Base-by-base conservation (phyloP, 345 rosid species). In the Boechera stricta region DNA sequence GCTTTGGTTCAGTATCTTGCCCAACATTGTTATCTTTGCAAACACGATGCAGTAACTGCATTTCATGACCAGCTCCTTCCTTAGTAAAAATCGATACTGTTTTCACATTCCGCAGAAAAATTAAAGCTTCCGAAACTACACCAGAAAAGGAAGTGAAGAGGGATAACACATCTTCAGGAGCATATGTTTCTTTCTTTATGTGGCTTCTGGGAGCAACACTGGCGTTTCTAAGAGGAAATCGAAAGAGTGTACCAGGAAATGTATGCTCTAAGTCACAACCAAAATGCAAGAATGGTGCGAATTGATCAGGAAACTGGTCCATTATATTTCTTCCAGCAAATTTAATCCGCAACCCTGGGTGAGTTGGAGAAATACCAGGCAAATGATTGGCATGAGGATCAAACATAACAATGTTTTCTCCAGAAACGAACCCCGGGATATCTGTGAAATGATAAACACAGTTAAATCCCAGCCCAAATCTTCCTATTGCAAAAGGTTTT, bases 361-460 rank as follows among this genome's bases (percentile, higher is more conserved):
- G 97, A 51, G 97, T 90, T 63, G 98, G 98, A 69, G 97, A 87
- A 72, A 91, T 90, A 57, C 98, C 98, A 24, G 98, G 98, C 83
- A 94, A 87, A 87, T 84, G 87, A 72, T 80, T 78, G 67, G 98
- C 98, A 84, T 94, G 98, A 55, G 98, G 98, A 86, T 94, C 98
- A 85, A 94, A 94, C 91, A 94, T 90, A 65, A 94, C 97, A 70
- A 94, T 81, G 74, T 94, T 94, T 81, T 94, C 98, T 75, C 98
- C 98, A 55, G 98, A 94, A 82, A 94, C 96, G 84, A 94, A 94
- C 36, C 88, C 77, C 10, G 98, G 98, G 72, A 91, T 82, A 69
- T 94, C 98, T 54, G 98, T 94, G 69, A 94, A 94, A 86, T 94
- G 98, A 87, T 94, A 94, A 60, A 91, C 98, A 79, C 98, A 94